Conservation (phyloP, 768 basidiomycete genomes). For the Pulveroboletus sp. region DNA sequence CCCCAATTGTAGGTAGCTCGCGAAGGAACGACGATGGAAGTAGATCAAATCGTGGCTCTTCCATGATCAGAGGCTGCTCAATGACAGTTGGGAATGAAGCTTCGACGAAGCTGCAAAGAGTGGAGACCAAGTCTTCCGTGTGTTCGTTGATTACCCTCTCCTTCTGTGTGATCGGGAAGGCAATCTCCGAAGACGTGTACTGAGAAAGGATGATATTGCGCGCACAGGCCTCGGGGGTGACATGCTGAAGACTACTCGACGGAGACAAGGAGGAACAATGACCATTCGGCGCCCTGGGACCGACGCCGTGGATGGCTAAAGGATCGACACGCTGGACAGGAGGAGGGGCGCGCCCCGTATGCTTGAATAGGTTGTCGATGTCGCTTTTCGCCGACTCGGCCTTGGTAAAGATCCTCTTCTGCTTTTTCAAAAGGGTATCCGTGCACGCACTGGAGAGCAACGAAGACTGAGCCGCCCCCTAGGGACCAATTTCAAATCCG, state of each 20-base stretch:
- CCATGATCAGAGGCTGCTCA: neutral
- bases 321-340: neutral
- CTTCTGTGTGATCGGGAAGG: neutral
- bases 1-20: slow-evolving; percentile 4
- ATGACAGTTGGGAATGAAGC: neutral
- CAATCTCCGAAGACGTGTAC: neutral
- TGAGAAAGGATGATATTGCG: neutral
- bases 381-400: slow-evolving; percentile 11
- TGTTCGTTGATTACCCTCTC: neutral
- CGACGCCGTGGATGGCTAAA: neutral
- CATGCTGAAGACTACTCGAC: neutral
- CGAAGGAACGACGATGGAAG: neutral
- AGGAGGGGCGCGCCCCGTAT: neutral
- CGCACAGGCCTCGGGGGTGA: neutral
- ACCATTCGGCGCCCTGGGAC: neutral
- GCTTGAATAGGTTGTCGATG: slow-evolving; percentile 17
- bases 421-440: neutral
- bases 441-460: neutral
- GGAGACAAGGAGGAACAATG: neutral
- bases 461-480: neutral
- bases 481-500: neutral
- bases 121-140: neutral
- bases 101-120: neutral
- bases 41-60: neutral
- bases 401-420: slow-evolving; percentile 10